Conservation (phyloP, 441 rosid species). For the Macaranga tanarius region DNA sequence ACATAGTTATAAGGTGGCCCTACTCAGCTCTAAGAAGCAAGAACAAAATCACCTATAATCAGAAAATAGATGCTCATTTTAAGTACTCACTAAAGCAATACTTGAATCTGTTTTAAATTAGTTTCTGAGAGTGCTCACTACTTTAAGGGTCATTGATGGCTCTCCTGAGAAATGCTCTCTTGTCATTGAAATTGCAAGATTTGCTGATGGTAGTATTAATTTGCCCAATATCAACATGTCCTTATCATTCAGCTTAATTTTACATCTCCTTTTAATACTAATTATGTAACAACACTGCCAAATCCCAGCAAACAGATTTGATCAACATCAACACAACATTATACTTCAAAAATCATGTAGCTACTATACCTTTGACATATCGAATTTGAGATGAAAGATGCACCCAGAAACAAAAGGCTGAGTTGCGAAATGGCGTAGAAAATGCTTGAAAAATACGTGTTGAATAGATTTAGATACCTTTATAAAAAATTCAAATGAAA, state of each 20-base stretch:
- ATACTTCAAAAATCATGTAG: neutral
- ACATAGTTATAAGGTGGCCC: conserved; percentile 71
- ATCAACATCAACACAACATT: neutral
- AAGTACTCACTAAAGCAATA: conserved; percentile 14
- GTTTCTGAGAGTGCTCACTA: conserved; percentile 25
- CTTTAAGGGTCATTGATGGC: conserved; percentile 89
- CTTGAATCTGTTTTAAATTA: neutral
- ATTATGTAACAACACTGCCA: conserved; percentile 38
- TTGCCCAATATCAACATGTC: conserved; percentile 60
- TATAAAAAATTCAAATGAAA: neutral
- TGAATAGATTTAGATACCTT: conserved; percentile 9
- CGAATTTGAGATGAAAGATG: conserved; percentile 80
- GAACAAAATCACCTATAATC: conserved; percentile 68
- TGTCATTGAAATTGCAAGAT: conserved; percentile 65
- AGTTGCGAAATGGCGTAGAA: conserved; percentile 69
- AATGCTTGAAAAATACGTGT: conserved; percentile 43
- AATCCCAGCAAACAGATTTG: neutral
- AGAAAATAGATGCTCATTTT: conserved; percentile 13
- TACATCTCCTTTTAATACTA: conserved; percentile 35
- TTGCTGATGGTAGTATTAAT: conserved; percentile 67
- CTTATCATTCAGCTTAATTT: conserved; percentile 62
- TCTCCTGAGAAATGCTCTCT: conserved; percentile 90
- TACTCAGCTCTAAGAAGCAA: conserved; percentile 84
- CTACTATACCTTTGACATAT: conserved; percentile 56
- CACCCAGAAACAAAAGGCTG: conserved; percentile 72